phyloP scores from a whole-genome alignment of 2,329 filamentous ascomycete genomes.

The Ambrosiella beaveri region DNA sequence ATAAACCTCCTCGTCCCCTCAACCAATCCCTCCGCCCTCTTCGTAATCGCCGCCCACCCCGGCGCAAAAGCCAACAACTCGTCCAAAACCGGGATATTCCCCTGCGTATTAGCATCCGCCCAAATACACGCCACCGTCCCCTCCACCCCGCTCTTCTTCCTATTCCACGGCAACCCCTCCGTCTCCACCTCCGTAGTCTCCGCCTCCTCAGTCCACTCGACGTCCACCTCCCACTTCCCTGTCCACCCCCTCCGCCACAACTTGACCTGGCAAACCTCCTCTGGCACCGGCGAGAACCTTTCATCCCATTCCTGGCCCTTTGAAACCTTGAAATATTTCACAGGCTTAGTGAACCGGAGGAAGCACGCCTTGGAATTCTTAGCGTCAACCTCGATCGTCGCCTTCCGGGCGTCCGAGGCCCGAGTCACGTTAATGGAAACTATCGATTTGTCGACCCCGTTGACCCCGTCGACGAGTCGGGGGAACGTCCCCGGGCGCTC shows the following conservation, averaged over 20 bases:
- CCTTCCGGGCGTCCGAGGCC: conserved; percentile 24
- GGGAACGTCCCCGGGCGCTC: conserved; percentile 21
- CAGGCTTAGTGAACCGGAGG: conserved; percentile 50
- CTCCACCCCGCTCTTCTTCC: conserved; percentile 22
- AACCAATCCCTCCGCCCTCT: conserved; percentile 60
- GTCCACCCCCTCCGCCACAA: conserved; percentile 74
- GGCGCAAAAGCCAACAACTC: conserved; percentile 64
- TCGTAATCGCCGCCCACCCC: conserved; percentile 61
- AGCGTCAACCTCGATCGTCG: conserved; percentile 49
- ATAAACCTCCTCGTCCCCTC: conserved; percentile 59
- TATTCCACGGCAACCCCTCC: not conserved
- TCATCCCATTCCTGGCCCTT: conserved; percentile 41
- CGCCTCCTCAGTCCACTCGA: conserved; percentile 39
- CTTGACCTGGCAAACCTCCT: conserved; percentile 49
- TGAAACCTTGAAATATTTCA: conserved; percentile 46
- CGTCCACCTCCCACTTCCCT: conserved; percentile 56
- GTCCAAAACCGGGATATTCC: conserved; percentile 65
- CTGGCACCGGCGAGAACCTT: conserved; percentile 45
- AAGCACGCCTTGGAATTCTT: conserved; percentile 65
- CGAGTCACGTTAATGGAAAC: conserved; percentile 45
- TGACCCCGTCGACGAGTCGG: conserved; percentile 7
- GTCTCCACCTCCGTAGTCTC: conserved; percentile 8
- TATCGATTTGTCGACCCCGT: conserved; percentile 28
- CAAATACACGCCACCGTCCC: conserved; percentile 67
- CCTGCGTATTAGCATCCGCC: conserved; percentile 63